These are phyloP conservation scores for Fusarium buxicola DNA, from an alignment of 2,329 filamentous ascomycete species.

Conservation along the genomic window DNA sequence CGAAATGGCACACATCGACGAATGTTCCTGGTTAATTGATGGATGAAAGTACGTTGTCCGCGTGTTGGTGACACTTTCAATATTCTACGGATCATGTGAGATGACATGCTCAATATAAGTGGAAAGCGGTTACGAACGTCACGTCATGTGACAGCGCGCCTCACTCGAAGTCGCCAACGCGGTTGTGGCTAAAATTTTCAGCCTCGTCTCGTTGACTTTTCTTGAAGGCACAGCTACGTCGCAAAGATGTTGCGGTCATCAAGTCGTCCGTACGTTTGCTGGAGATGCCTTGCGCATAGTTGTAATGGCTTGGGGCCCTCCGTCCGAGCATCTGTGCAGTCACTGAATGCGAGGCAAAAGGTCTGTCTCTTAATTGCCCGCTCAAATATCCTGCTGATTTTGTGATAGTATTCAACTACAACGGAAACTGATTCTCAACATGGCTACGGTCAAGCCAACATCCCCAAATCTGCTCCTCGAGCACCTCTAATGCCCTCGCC, in stretches of 20 bases:
- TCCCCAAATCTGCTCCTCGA: constrained; percentile 30
- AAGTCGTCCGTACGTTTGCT: constrained; percentile 49
- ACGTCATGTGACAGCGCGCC: constrained; percentile 44
- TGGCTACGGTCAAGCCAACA: constrained; percentile 23
- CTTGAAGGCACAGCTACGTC: constrained; percentile 1
- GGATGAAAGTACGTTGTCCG: not conserved
- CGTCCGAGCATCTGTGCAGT: constrained; percentile 2
- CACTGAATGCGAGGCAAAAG: constrained; percentile 18
- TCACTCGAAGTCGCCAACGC: constrained; percentile 23
- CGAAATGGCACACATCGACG: not conserved
- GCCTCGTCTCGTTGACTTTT: constrained; percentile 14
- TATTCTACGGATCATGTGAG: too few species aligned
- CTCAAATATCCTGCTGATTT: constrained; percentile 13
- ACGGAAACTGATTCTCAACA: constrained; percentile 12
- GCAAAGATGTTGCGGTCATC: constrained; percentile 48
- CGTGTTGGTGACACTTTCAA: too few species aligned
- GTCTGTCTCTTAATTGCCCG: constrained; percentile 23
- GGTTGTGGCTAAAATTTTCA: constrained; percentile 44
- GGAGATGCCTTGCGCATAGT: constrained; percentile 47
- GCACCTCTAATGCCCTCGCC: not conserved
- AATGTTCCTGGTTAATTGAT: not conserved
- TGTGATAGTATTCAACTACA: constrained; percentile 24
- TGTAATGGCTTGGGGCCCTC: constrained; percentile 20
- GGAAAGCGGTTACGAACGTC: constrained; percentile 5
- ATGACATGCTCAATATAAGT: constrained; percentile 17